Base-by-base conservation (phyloP, 2,329 filamentous ascomycete genomes). In the Hypomyces rosellus region DNA sequence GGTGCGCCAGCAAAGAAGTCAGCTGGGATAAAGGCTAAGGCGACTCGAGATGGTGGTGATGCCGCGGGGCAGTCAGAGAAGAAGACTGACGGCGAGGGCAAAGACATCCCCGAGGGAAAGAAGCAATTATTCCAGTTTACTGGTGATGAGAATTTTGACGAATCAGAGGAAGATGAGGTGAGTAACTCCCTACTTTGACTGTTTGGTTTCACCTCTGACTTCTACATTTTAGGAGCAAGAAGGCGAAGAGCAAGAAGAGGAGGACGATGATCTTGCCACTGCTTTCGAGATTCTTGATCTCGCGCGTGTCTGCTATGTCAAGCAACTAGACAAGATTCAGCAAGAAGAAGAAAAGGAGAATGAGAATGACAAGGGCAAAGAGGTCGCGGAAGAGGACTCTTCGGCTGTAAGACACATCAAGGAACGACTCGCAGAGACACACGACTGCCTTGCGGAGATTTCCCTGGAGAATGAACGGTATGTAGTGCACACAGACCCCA, bases 381-480 rank as follows among this genome's bases (percentile, higher is more conserved):
- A 74, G 52, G 63, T 62, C 34, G 63, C 64, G 14, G 62, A 69
- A 34, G 65, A 65, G 18, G 71, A 75, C 47, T 69, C 68, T 7
- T 68, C 71, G 38, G 59, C 65, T 2, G 57, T 74, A 40, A 71
- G 77, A 56, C 82, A 87, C 54, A 75, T 91, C 63, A 91, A 90
- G 69, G 89, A 95, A 69, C 84, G 89, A 50, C 79, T 97, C 34
- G 89, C 89, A 54, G 93, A 99, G 64, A 95, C 89, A 8, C 89
- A 96, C 66, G 91, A 96, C 65, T 80, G 96, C 50, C 86, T 97
- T 55, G 88, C 91, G 9, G 93, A 99, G 69, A 96, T 99, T 55
- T 95, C 88, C n/a, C 76, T 99, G 25, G 93, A 99, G 72, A 96
- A 93, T 59, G 93, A 97, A 70, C 85, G 87, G 73, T 84, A 71